phyloP scores from a whole-genome alignment of 176 grass and related monocot species.

The Thinopyrum elongatum region DNA sequence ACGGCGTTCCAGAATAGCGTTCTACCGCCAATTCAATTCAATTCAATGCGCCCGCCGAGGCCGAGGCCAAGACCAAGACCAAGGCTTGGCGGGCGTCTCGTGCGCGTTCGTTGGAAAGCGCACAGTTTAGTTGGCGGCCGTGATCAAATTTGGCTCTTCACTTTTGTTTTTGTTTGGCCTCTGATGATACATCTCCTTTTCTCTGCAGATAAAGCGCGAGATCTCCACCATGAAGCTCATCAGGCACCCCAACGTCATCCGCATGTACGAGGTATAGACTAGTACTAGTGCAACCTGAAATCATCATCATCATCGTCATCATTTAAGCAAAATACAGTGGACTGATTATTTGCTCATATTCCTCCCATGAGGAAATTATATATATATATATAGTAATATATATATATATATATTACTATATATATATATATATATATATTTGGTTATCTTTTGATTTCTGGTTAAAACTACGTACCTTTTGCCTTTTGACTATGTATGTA shows the following conservation, averaged over 20 bases:
- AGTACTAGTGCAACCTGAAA: too few relatives aligned
- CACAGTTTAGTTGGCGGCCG: not conserved
- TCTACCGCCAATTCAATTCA: not conserved
- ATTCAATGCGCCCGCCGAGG: not conserved
- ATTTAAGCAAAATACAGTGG: too few relatives aligned
- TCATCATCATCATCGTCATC: too few relatives aligned
- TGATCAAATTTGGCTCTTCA: slow-evolving; percentile 17
- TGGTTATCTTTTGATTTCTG: not conserved
- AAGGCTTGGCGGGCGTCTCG: slow-evolving; percentile 4
- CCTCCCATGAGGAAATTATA: not conserved
- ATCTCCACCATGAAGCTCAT: slow-evolving; percentile 99
- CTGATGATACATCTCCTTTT: not conserved
- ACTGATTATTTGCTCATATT: too few relatives aligned
- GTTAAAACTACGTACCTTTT: slow-evolving; percentile 6
- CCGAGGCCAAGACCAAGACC: too few relatives aligned
- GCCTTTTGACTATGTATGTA: slow-evolving; percentile 1
- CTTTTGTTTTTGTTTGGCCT: not conserved
- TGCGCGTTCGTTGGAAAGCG: slow-evolving; percentile 23
- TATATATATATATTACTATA: too few relatives aligned
- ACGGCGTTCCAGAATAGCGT: not conserved
- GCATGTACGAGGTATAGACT: slow-evolving; percentile 76
- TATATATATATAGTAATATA: too few relatives aligned
- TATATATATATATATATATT: not conserved
- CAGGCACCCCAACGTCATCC: slow-evolving; percentile 92
- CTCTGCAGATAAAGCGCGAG: slow-evolving; percentile 89